Evolutionary conservation across 2,329 filamentous ascomycete species (phyloP).

Genomic region (Cercospora zeae-maydis): DNA sequence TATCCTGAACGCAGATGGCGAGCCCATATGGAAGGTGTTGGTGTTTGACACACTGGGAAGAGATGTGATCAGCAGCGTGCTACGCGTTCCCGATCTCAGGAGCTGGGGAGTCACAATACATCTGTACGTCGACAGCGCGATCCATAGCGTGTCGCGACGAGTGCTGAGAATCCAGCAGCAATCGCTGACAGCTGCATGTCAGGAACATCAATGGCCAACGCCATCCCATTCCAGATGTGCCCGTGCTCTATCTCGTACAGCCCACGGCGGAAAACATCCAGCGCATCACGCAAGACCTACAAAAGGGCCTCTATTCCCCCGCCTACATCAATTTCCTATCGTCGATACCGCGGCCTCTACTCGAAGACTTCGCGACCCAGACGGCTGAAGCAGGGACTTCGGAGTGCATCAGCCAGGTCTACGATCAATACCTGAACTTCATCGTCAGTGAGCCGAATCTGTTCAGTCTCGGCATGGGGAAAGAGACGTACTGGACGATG

Average conservation of each 20-base stretch:
- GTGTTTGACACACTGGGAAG: conserved; percentile 90
- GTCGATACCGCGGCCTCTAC: conserved; percentile 80
- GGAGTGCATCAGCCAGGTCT: conserved; percentile 87
- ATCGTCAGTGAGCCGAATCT: conserved; percentile 93
- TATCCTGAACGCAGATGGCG: conserved; percentile 79
- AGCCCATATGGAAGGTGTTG: conserved; percentile 95
- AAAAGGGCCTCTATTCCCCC: conserved; percentile 83
- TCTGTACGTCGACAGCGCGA: conserved; percentile 56
- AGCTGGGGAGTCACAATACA: conserved; percentile 96
- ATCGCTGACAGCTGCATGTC: conserved; percentile 32
- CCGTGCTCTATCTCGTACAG: conserved; percentile 93
- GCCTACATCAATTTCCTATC: conserved; percentile 97
- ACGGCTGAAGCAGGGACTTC: conserved; percentile 80
- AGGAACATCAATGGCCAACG: conserved; percentile 75
- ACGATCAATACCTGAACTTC: conserved; percentile 96
- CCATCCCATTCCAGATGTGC: conserved; percentile 92
- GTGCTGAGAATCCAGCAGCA: conserved; percentile 33
- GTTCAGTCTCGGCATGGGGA: conserved; percentile 89
- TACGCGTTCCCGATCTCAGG: conserved; percentile 88
- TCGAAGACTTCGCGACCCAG: conserved; percentile 91
- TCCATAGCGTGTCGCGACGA: conserved; percentile 12
- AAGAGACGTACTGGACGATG: conserved; percentile 91
- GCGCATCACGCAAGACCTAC: conserved; percentile 77
- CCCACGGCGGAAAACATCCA: conserved; percentile 78
- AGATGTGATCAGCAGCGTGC: conserved; percentile 94